Base-by-base conservation (phyloP, 2,329 filamentous ascomycete species). In the Clarireedia monteithiana region DNA sequence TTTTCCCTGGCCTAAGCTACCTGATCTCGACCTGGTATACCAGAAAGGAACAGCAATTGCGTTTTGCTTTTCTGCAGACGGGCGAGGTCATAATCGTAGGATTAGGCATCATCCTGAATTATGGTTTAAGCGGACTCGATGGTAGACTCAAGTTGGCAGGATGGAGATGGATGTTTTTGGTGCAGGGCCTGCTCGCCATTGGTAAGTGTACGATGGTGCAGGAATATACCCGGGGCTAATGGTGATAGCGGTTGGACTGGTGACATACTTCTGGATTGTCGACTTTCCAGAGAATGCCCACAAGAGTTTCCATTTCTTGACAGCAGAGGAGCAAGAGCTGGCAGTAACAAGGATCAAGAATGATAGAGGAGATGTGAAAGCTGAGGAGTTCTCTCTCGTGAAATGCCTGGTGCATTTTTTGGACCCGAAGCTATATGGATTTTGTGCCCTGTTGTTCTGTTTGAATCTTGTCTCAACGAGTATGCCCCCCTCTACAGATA, bases 401-500 rank as follows among this genome's bases (percentile, higher is more conserved):
- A 77, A 24, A 47, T 82, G 82, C 65, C 59, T 81, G 5, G 55
- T 70, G 6, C 73, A 75, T 24, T 78, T 76, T 2, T 56, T 64
- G 2, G 79, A 85, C 71, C 77, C 72, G 72, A 81, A 80, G 68
- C 73, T 85, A 55, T 87, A 84, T 80, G 76, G 72, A 0, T 86
- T 84, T 62, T 82, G 76, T 59, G 64, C 84, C 60, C 75, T 85
- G 62, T 80, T 81, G 67, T 84, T 85, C 74, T 82, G 81, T 70
- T 79, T 82, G 3, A 91, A 88, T 1, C 86, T 87, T 10, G 80
- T 89, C 48, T 80, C 80, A 1, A 94, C 94, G 67, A 55, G 53
- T 50, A 27, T 50, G 53, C 17, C 14, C 34, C 20, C 9, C 6
- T 2, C 2, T 6, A 14, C 15, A 10, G 9, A 14, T 17, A 24